Conservation (phyloP, 805 yeast species). For the Wickerhamiella allomyrinae region DNA sequence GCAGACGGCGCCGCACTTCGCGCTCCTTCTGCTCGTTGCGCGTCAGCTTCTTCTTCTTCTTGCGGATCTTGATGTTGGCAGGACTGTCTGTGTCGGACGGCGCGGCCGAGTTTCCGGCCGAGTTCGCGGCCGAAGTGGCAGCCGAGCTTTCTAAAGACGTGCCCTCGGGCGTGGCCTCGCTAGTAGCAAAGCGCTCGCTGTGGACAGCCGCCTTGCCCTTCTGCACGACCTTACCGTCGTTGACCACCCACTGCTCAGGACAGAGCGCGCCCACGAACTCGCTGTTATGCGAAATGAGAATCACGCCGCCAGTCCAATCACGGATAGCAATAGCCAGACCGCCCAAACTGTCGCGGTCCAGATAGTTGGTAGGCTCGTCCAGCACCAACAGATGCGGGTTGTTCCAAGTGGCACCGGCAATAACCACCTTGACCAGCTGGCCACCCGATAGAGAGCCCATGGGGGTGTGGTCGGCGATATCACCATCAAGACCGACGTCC, state of each 20-base stretch:
- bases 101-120: conserved; percentile 31
- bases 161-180: conserved; percentile 18
- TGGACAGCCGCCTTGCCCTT: conserved; percentile 71
- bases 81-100: conserved; percentile 63
- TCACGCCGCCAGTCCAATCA: conserved; percentile 97
- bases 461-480: conserved; percentile 96
- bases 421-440: conserved; percentile 92
- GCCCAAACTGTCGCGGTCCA: conserved; percentile 97
- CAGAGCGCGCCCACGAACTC: conserved; percentile 95
- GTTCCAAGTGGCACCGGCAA: conserved; percentile 99
- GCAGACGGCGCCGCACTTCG: conserved; percentile 84
- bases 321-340: conserved; percentile 95
- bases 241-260: conserved; percentile 97
- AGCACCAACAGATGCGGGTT: conserved; percentile 91
- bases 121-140: conserved; percentile 29
- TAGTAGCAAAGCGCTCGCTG: conserved; percentile 48
- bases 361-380: conserved; percentile 98
- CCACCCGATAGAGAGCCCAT: conserved; percentile 96
- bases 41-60: conserved; percentile 92
- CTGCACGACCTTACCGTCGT: conserved; percentile 76
- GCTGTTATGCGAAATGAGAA: conserved; percentile 93
- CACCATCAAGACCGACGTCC: conserved; percentile 94
- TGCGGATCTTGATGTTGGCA: conserved; percentile 84
- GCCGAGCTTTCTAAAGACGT: conserved; percentile 36
- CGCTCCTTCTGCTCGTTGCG: conserved; percentile 88